A percentile compares a stretch with the other conserved stretches of the same genome.
phyloP scores from a whole-genome alignment of 129 eudicot species.

The Tanacetum coccineum region DNA sequence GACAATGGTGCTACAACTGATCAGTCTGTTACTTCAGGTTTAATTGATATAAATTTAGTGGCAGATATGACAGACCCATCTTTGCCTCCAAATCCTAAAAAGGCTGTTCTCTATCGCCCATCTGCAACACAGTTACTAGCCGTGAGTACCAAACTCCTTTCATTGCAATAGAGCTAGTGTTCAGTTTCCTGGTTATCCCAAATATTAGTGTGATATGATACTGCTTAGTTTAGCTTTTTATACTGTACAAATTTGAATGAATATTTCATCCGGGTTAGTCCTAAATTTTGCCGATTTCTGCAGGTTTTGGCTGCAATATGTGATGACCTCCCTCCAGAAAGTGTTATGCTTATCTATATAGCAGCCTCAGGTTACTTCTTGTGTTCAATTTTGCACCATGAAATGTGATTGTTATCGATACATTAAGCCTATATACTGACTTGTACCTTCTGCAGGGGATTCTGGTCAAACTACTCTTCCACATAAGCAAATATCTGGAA shows the following conservation, averaged over 20 bases:
- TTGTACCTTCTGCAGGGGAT: slow-evolving; percentile 21
- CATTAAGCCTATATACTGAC: slow-evolving; percentile 13
- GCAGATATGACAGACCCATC: slow-evolving; percentile 90
- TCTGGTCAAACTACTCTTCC: slow-evolving; percentile 25
- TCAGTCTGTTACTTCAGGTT: slow-evolving; percentile 76
- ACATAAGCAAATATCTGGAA: slow-evolving; percentile 48
- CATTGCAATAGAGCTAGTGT: neutral
- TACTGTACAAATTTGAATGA: no score
- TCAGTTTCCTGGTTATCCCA: neutral
- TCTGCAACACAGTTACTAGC: slow-evolving; percentile 75
- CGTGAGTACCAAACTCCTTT: slow-evolving; percentile 47
- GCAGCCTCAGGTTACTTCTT: slow-evolving; percentile 68
- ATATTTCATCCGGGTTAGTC: no score
- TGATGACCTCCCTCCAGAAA: slow-evolving; percentile 83
- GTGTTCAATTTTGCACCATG: neutral
- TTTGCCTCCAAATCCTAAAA: slow-evolving; percentile 93
- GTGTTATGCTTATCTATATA: slow-evolving; percentile 79
- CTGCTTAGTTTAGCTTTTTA: no score
- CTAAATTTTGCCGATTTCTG: no score
- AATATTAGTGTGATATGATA: no score
- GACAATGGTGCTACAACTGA: slow-evolving; percentile 53
- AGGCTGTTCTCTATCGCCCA: slow-evolving; percentile 84
- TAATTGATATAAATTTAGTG: slow-evolving; percentile 81
- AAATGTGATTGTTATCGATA: slow-evolving; percentile 4
- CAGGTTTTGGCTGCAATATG: slow-evolving; percentile 39